Evolutionary conservation across 139 green algal genomes (phyloP), one percentile per base, ranked within the genome.

Genomic region (Nannochloris sp.): DNA sequence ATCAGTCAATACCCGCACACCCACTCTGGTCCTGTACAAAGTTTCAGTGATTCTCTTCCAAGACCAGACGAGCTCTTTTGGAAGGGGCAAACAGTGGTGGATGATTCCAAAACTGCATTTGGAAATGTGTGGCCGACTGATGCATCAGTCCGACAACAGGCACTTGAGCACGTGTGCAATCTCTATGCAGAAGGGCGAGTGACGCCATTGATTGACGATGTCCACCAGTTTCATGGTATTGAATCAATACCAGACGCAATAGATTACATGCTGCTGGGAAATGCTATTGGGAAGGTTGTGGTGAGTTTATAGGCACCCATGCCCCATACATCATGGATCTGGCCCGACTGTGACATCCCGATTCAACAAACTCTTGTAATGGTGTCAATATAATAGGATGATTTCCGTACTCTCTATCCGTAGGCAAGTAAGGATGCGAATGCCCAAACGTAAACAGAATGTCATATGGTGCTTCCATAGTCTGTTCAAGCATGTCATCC

Each of bases 41-140:
- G 58, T 2, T 83, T 80, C 37, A 40, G 8, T 11, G 2, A 9
- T 9, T 11, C 51, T 91, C 9, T 53, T 19, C 46, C 46, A 2
- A 19, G 18, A 25, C 63, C 75, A 25, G 88, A 95, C 70, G 83
- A 84, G 77, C 81, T 95, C 69, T 81, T 95, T 46, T 83, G 70
- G 75, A 89, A 87, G 60, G 83, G 69, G 27, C 82, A 83, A 5
- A 67, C 70, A 0, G 63, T 87, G 25, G 53, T 61, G 18, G 87
- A 86, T 2, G 92, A 91, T 75, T 91, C 92, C 73, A 77, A 93
- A 57, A 70, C 84, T 51, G 62, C 73, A 29, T 81, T 87, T 55
- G 67, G 69, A 0, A 21, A 34, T 9, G 50, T 71, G 2, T 85
- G 81, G 60, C 46, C 46, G 4, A 53, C 46, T 53, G 46, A 53